phyloP scores from a whole-genome alignment of 1,284 basidiomycete genomes.

The Trametes sp. region DNA sequence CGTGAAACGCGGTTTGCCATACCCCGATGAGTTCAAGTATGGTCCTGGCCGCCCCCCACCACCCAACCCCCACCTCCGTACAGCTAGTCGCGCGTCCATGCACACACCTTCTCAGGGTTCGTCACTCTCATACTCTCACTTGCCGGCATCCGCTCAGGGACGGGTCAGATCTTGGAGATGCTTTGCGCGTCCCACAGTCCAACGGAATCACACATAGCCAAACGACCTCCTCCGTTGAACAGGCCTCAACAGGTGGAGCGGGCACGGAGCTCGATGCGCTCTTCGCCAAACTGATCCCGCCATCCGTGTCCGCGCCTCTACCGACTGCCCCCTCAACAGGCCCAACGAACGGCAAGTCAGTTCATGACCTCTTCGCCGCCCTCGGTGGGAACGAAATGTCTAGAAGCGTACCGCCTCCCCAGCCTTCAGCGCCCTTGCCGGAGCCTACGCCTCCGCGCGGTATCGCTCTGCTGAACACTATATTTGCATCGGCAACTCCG shows the following conservation, averaged over 20 bases:
- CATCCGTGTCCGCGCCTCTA: slow-evolving; percentile 26
- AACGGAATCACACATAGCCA: slow-evolving; percentile 6
- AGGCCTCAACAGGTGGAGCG: slow-evolving; percentile 27
- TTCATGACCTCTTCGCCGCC: slow-evolving; percentile 37
- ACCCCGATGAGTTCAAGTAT: slow-evolving; percentile 74
- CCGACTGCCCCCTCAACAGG: slow-evolving; percentile 13
- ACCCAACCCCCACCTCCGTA: slow-evolving; percentile 49
- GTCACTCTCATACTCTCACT: not conserved
- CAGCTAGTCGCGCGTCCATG: slow-evolving; percentile 34
- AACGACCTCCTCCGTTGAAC: not conserved
- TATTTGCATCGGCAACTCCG: slow-evolving; percentile 57
- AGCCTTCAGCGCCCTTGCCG: slow-evolving; percentile 15
- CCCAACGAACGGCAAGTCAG: slow-evolving; percentile 24
- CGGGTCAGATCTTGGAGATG: slow-evolving; percentile 5
- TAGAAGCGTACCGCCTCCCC: slow-evolving; percentile 7
- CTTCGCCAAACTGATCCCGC: slow-evolving; percentile 58
- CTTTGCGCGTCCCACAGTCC: slow-evolving; percentile 1
- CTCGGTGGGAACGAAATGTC: slow-evolving; percentile 12
- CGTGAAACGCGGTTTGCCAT: slow-evolving; percentile 66
- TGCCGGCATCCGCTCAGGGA: not conserved
- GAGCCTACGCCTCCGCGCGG: slow-evolving; percentile 42
- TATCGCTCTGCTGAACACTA: slow-evolving; percentile 55
- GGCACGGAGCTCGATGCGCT: slow-evolving; percentile 67
- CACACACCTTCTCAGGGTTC: slow-evolving; percentile 21
- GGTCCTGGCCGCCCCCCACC: slow-evolving; percentile 70